Evolutionary conservation across 2,329 filamentous ascomycete species (phyloP).

Genomic region (Pyrenochaeta sp.): DNA sequence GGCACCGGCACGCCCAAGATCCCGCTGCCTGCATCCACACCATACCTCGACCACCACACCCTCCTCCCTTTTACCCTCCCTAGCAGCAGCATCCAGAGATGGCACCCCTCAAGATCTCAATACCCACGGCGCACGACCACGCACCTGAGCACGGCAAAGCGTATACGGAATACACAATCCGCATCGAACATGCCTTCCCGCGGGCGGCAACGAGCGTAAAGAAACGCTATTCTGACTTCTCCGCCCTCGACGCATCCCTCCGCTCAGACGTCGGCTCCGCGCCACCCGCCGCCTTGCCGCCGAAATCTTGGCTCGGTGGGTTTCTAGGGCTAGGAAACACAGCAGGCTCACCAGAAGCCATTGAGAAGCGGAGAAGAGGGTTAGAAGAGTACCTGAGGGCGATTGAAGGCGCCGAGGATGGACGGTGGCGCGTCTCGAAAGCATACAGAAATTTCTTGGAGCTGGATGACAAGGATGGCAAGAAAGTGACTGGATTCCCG

Average conservation of each 20-base stretch:
- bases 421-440: slow-evolving; percentile 76
- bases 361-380: slow-evolving; percentile 72
- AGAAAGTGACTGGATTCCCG: slow-evolving; percentile 26
- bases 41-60: not conserved
- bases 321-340: slow-evolving; percentile 62
- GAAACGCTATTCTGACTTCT: slow-evolving; percentile 86
- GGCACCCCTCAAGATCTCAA: slow-evolving; percentile 58
- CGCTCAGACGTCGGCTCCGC: slow-evolving; percentile 66
- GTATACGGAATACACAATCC: slow-evolving; percentile 81
- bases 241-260: slow-evolving; percentile 70
- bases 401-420: slow-evolving; percentile 77
- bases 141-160: slow-evolving; percentile 64
- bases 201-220: slow-evolving; percentile 77
- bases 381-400: slow-evolving; percentile 76
- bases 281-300: slow-evolving; percentile 73
- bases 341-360: slow-evolving; percentile 72
- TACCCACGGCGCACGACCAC: slow-evolving; percentile 58
- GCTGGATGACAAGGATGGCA: slow-evolving; percentile 53
- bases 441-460: slow-evolving; percentile 79
- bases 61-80: not conserved
- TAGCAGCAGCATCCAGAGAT: slow-evolving; percentile 33
- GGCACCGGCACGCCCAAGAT: not conserved
- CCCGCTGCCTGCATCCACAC: slow-evolving; percentile 5
- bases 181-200: slow-evolving; percentile 77
- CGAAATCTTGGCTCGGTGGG: slow-evolving; percentile 77